Conservation (phyloP, 1,284 basidiomycete species). For the Apiotrichum montevideense region DNA sequence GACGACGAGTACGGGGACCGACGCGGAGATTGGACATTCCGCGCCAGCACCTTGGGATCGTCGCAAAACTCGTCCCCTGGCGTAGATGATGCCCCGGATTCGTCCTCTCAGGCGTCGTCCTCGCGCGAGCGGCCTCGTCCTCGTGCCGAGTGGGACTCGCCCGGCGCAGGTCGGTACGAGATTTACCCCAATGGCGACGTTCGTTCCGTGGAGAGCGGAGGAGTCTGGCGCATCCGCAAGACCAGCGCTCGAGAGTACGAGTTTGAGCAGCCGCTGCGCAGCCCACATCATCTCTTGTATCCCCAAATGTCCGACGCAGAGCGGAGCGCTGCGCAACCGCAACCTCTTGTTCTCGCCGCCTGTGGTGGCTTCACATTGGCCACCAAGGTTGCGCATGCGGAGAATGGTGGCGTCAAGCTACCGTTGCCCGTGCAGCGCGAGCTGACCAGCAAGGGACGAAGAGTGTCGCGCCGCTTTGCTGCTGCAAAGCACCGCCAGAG, state of each 20-base stretch:
- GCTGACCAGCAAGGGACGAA: constrained; percentile 6
- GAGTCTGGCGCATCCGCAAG: constrained; percentile 33
- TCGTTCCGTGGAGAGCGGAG: constrained; percentile 28
- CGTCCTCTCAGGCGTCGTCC: too few relatives aligned
- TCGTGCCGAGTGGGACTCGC: constrained; percentile 40
- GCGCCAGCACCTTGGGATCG: constrained; percentile 19
- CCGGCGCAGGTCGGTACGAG: constrained; percentile 40
- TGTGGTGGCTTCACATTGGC: constrained; percentile 22
- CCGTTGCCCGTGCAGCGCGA: constrained; percentile 16
- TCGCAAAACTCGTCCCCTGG: constrained; percentile 3
- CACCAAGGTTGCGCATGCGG: constrained; percentile 35
- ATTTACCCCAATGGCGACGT: constrained; percentile 39
- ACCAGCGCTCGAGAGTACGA: constrained; percentile 37
- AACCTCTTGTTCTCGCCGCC: constrained; percentile 2
- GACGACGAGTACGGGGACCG: constrained; percentile 48
- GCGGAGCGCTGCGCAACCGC: neutral
- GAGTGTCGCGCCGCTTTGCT: constrained; percentile 13
- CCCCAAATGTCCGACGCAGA: neutral
- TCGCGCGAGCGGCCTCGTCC: constrained; percentile 8
- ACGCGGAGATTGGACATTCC: constrained; percentile 49
- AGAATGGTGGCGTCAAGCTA: constrained; percentile 43
- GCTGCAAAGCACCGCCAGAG: constrained; percentile 16
- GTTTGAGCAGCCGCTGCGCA: constrained; percentile 25
- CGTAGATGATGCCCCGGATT: neutral
- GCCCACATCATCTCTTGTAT: neutral